Evolutionary conservation across 1,284 basidiomycete genomes (phyloP).

Genomic region (Dichomitus squalens): DNA sequence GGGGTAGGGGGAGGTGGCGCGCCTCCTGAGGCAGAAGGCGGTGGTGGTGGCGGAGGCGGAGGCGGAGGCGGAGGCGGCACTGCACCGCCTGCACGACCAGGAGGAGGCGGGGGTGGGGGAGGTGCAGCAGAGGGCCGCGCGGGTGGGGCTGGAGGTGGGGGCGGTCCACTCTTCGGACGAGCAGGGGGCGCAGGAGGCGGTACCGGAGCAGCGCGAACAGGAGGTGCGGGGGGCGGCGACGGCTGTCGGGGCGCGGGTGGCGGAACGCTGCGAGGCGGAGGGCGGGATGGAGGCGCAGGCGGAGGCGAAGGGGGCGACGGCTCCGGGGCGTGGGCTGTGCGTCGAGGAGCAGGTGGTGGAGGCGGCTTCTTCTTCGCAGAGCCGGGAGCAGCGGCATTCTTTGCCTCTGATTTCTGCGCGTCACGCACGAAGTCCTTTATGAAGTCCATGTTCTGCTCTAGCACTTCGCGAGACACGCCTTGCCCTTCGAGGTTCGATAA

Average conservation of each 20-base stretch:
- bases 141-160: constrained; percentile 37
- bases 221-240: constrained; percentile 24
- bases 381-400: constrained; percentile 27
- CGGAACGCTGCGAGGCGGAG: constrained; percentile 17
- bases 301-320: constrained; percentile 29
- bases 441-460: constrained; percentile 84
- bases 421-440: constrained; percentile 85
- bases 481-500: constrained; percentile 71
- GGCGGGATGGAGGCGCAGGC: constrained; percentile 24
- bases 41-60: constrained; percentile 25
- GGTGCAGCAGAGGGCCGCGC: constrained; percentile 37
- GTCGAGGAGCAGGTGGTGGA: constrained; percentile 58
- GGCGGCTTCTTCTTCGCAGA: constrained; percentile 49
- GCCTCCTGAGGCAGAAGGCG: constrained; percentile 30
- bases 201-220: constrained; percentile 27
- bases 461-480: constrained; percentile 67
- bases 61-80: constrained; percentile 34
- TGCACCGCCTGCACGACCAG: constrained; percentile 36
- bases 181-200: constrained; percentile 26
- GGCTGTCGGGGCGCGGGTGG: constrained; percentile 18
- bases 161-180: constrained; percentile 35
- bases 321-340: constrained; percentile 38
- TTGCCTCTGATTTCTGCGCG: constrained; percentile 40
- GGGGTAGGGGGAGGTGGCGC: constrained; percentile 27
- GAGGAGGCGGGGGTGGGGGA: constrained; percentile 40